phyloP scores from a whole-genome alignment of 352 stramenopile genomes.

The Globisporangium canariense region DNA sequence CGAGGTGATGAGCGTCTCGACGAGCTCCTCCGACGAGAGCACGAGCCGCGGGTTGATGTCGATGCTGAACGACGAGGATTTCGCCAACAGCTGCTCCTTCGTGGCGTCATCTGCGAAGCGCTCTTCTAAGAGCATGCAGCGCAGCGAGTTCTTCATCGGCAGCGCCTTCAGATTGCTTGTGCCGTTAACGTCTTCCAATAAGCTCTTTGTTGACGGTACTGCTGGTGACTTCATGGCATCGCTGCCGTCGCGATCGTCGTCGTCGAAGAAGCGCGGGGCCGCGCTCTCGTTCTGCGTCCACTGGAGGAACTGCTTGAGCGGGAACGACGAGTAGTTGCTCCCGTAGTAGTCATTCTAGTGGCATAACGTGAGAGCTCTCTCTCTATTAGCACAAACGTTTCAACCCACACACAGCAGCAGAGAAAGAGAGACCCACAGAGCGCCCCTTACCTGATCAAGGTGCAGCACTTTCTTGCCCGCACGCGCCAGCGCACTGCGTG shows the following conservation, averaged over 20 bases:
- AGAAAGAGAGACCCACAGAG: neutral
- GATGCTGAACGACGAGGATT: conserved; percentile 69
- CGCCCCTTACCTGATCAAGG: conserved; percentile 52
- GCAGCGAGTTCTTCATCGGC: conserved; percentile 43
- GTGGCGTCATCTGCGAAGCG: conserved; percentile 34
- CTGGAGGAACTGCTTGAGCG: conserved; percentile 47
- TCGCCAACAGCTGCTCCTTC: conserved; percentile 29
- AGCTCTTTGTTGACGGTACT: neutral
- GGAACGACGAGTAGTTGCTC: conserved; percentile 75
- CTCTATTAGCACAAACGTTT: neutral
- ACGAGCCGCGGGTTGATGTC: conserved; percentile 81
- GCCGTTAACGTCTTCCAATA: neutral
- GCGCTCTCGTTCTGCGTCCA: conserved; percentile 56
- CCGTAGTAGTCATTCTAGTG: conserved; percentile 79
- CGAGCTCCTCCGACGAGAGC: conserved; percentile 71
- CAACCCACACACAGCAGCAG: neutral
- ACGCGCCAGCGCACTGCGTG: conserved; percentile 48
- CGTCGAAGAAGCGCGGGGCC: conserved; percentile 27
- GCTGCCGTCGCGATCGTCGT: conserved; percentile 24
- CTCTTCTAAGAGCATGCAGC: conserved; percentile 41
- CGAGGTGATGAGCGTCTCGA: conserved; percentile 82
- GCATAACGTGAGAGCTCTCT: neutral
- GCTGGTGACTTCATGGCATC: neutral
- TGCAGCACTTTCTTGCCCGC: conserved; percentile 76
- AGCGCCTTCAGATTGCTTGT: conserved; percentile 16